Evolutionary conservation across 768 basidiomycete species (phyloP).

Genomic region (Gymnopilus junonius): DNA sequence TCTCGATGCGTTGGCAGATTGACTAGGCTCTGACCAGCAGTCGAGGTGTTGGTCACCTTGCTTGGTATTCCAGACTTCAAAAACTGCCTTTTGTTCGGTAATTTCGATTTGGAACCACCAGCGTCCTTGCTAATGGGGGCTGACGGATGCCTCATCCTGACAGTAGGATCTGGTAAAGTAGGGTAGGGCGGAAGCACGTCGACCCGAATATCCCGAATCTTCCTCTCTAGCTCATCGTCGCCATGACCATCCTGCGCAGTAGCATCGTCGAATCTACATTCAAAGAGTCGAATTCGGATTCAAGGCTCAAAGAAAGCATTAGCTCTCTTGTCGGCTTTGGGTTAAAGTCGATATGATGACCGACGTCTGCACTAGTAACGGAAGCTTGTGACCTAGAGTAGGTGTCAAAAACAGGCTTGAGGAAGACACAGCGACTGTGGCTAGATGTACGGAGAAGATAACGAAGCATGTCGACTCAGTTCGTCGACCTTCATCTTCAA

Average conservation of each 20-base stretch:
- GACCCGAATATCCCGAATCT: conserved; percentile 35
- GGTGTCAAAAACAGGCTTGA: conserved; percentile 12
- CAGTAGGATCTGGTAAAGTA: conserved; percentile 20
- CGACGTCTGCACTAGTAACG: background rate
- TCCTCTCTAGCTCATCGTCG: conserved; percentile 23
- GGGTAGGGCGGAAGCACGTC: conserved; percentile 33
- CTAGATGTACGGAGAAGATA: background rate
- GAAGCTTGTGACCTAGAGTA: background rate
- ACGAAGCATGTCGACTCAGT: background rate
- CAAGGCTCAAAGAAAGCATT: conserved; percentile 23
- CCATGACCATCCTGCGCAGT: background rate
- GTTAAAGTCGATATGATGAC: conserved; percentile 2
- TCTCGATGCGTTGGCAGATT: background rate
- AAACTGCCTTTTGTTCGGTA: background rate
- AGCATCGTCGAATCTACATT: background rate
- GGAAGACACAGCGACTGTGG: background rate
- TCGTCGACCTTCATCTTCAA: background rate
- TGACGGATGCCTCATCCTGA: conserved; percentile 7
- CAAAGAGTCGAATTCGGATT: conserved; percentile 6
- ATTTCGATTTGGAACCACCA: background rate
- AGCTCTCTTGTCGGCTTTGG: conserved; percentile 24
- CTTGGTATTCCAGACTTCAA: background rate
- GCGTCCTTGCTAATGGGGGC: background rate
- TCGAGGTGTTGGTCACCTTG: background rate
- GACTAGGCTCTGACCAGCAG: background rate